phyloP scores from a whole-genome alignment of 179 eudicot genomes.

The Heliamphora ciliata region DNA sequence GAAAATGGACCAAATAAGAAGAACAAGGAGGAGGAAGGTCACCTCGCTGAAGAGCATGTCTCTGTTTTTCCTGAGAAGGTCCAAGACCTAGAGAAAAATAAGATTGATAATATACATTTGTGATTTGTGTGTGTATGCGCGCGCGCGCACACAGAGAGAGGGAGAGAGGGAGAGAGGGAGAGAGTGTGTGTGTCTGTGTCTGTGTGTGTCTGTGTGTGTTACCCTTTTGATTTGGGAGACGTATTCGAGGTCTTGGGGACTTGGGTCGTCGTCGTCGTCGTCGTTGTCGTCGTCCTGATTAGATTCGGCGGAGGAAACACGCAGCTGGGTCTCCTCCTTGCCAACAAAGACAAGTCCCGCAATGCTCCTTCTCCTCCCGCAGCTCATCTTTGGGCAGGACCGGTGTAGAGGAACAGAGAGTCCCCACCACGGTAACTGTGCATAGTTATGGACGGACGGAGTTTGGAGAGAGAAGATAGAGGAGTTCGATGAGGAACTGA shows the following conservation, averaged over 20 bases:
- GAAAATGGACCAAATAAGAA: background rate
- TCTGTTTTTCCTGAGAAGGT: conserved; percentile 74
- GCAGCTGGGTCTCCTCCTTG: conserved; percentile 28
- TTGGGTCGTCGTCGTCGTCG: conserved; percentile 26
- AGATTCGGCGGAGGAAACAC: conserved; percentile 13
- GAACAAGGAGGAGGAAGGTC: background rate
- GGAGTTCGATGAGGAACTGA: conserved; percentile 10
- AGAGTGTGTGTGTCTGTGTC: background rate
- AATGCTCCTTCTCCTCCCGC: conserved; percentile 21
- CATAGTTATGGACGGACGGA: background rate
- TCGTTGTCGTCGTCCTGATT: conserved; percentile 25
- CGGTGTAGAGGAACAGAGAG: conserved; percentile 12
- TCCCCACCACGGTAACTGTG: background rate
- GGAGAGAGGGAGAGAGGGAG: background rate
- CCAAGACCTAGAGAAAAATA: conserved; percentile 53
- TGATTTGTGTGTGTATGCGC: background rate
- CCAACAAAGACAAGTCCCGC: conserved; percentile 23
- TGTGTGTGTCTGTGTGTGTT: background rate
- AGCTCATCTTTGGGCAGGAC: background rate
- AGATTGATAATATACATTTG: background rate
- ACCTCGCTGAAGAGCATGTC: conserved; percentile 92
- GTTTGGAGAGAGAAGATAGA: conserved; percentile 16
- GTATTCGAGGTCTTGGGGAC: conserved; percentile 65
- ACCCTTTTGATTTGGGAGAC: conserved; percentile 61
- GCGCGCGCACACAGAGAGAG: background rate